Conservation (phyloP, 176 grass and related monocot genomes). For the Triticum urartu region DNA sequence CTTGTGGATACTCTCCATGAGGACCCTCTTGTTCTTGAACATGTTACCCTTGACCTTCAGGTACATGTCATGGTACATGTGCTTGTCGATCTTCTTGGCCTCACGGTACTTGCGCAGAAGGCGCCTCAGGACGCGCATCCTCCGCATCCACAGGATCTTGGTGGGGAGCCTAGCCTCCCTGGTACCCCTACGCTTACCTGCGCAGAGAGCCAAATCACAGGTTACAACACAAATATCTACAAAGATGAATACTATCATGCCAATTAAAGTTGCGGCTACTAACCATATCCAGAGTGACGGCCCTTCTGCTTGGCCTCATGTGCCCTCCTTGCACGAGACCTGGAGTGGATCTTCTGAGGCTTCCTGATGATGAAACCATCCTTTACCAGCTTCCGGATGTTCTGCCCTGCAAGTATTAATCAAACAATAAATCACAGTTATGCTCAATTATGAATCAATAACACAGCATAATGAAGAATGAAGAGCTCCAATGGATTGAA, state of each 20-base stretch:
- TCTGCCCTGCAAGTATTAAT: constrained; percentile 48
- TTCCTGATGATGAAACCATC: constrained; percentile 70
- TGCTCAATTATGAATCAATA: neutral
- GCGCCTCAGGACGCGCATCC: constrained; percentile 64
- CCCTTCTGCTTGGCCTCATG: constrained; percentile 69
- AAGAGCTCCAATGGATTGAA: no score
- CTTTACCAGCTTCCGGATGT: constrained; percentile 66
- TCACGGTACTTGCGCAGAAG: constrained; percentile 62
- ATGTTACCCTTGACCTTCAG: constrained; percentile 67
- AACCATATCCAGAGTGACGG: constrained; percentile 69
- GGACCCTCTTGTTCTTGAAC: constrained; percentile 68
- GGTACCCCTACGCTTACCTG: constrained; percentile 66
- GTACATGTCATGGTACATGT: constrained; percentile 82
- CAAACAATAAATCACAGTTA: neutral
- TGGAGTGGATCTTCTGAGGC: constrained; percentile 64
- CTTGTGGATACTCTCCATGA: constrained; percentile 75
- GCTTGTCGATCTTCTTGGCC: constrained; percentile 68
- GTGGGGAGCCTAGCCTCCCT: constrained; percentile 70
- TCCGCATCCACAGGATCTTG: constrained; percentile 70
- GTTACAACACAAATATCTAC: neutral
- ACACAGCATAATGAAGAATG: neutral
- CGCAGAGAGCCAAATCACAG: neutral
- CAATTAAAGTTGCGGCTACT: neutral
- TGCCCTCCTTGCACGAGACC: constrained; percentile 61
- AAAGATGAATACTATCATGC: neutral